Conservation (phyloP, 23 red algal species). For the Rhodosorus marinus region DNA sequence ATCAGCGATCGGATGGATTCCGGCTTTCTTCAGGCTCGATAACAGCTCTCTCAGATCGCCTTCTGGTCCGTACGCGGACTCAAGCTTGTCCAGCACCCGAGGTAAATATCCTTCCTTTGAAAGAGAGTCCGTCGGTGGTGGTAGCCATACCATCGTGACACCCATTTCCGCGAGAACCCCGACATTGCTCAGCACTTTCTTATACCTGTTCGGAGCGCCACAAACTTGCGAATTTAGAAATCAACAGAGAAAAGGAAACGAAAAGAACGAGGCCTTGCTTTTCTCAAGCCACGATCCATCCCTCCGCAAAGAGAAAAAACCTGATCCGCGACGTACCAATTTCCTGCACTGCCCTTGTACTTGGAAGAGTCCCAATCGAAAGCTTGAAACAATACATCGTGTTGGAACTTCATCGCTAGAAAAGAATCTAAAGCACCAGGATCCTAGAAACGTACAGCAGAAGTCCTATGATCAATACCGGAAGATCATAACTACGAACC, state of each 20-base stretch:
- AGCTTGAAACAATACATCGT: neutral
- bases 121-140: neutral
- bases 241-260: too few species aligned
- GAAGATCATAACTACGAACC: too few species aligned
- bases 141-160: neutral
- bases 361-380: neutral
- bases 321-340: too few species aligned
- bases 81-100: neutral
- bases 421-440: too few species aligned
- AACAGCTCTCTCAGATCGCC: neutral
- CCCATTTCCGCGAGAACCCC: neutral
- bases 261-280: too few species aligned
- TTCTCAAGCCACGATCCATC: too few species aligned
- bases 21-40: neutral
- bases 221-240: too few species aligned
- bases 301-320: too few species aligned
- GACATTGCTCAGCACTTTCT: neutral
- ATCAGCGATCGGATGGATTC: neutral
- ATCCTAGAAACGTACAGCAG: too few species aligned
- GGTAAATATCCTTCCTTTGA: neutral
- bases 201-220: too few species aligned
- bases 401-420: too few species aligned
- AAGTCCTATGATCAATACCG: too few species aligned
- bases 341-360: neutral
- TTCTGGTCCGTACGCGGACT: neutral